Conservation (phyloP, 345 rosid genomes). For the Xanthoceras sorbifolium region DNA sequence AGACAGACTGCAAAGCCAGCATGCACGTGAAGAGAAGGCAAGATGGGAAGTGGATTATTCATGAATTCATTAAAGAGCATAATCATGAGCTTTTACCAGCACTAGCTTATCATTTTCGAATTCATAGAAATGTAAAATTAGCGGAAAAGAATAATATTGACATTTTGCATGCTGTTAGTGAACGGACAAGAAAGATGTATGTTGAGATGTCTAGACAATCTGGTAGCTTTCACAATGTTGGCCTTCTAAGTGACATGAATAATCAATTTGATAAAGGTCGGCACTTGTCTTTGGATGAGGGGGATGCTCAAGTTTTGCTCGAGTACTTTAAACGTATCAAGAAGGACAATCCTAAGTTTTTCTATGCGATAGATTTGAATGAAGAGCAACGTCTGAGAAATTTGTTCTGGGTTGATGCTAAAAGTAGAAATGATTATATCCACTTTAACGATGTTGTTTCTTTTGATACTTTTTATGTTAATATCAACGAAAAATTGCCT, state of each 20-base stretch:
- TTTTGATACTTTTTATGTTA: conserved; percentile 47
- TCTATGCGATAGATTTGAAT: conserved; percentile 58
- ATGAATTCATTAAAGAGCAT: conserved; percentile 32
- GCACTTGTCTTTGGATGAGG: conserved; percentile 31
- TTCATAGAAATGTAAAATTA: conserved; percentile 37
- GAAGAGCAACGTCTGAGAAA: conserved; percentile 56
- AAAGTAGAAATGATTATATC: conserved; percentile 51
- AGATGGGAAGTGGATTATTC: conserved; percentile 44
- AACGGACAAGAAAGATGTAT: conserved; percentile 43
- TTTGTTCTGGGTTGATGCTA: conserved; percentile 62
- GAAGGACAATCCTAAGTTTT: conserved; percentile 54
- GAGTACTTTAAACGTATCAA: conserved; percentile 50
- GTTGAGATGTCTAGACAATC: conserved; percentile 42
- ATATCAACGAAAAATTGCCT: conserved; percentile 52
- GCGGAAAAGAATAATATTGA: conserved; percentile 41
- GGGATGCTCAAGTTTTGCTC: conserved; percentile 50
- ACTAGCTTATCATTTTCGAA: conserved; percentile 40
- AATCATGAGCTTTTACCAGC: conserved; percentile 45
- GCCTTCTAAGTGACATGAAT: conserved; percentile 14
- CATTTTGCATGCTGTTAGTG: conserved; percentile 44
- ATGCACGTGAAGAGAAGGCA: conserved; percentile 45
- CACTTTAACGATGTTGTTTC: conserved; percentile 56
- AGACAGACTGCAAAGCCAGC: conserved; percentile 47
- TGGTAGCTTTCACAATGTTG: conserved; percentile 19
- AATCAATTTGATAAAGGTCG: conserved; percentile 33